Evolutionary conservation across 441 rosid species (phyloP).

Genomic region (Gossypium trilobum): DNA sequence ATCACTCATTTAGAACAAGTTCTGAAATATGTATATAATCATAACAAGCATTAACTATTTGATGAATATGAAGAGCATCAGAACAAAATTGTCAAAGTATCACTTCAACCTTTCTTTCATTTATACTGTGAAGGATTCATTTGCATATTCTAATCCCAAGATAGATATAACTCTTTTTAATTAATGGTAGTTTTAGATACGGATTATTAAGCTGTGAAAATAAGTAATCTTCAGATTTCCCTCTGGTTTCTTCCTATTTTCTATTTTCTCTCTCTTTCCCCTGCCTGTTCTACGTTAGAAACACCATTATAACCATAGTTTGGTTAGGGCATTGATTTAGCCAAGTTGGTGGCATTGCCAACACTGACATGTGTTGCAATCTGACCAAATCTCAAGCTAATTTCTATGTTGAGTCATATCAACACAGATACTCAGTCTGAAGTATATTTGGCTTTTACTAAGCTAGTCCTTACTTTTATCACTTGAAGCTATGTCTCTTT

Average conservation of each 20-base stretch:
- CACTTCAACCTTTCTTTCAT: background rate
- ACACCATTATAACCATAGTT: background rate
- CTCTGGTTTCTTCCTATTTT: background rate
- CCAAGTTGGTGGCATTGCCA: background rate
- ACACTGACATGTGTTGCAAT: background rate
- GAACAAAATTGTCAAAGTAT: background rate
- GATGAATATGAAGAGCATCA: background rate
- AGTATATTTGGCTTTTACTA: background rate
- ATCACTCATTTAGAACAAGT: background rate
- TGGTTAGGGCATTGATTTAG: background rate
- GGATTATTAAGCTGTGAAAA: background rate
- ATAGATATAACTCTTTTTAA: background rate
- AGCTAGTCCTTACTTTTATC: background rate
- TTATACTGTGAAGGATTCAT: background rate
- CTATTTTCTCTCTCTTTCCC: background rate
- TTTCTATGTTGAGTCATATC: background rate
- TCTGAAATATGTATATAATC: background rate
- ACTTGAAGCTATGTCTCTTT: background rate
- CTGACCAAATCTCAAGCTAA: background rate
- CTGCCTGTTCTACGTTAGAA: background rate
- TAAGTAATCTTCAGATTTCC: background rate
- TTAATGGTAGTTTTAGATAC: background rate
- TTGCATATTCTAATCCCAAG: background rate
- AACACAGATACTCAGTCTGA: background rate
- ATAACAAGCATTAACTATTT: background rate